These are phyloP conservation scores for Leccinellum rugosiceps DNA, from an alignment of 768 basidiomycete genomes.

Conservation along the genomic window DNA sequence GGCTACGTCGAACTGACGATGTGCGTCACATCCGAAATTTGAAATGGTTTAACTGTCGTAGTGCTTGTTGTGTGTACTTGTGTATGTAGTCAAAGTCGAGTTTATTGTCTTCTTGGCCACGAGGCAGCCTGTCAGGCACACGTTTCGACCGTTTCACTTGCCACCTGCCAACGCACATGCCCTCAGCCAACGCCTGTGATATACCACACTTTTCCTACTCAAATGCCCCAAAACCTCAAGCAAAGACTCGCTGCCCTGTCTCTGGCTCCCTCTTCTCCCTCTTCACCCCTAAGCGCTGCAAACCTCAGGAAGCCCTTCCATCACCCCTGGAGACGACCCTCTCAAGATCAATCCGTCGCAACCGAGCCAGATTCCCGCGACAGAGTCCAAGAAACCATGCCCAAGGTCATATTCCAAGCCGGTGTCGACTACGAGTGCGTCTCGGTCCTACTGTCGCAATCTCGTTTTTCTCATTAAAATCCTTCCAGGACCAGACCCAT, in stretches of 20 bases:
- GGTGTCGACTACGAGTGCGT: constrained; percentile 88
- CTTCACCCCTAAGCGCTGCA: constrained; percentile 29
- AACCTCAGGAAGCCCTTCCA: constrained; percentile 41
- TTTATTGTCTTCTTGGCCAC: background rate
- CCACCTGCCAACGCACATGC: constrained; percentile 10
- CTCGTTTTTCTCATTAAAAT: constrained; percentile 16
- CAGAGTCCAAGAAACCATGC: constrained; percentile 61
- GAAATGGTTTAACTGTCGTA: background rate
- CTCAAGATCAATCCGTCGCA: constrained; percentile 22
- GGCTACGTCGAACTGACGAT: background rate
- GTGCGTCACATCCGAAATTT: background rate
- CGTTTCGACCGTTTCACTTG: background rate
- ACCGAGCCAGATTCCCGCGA: constrained; percentile 34
- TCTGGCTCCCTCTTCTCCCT: constrained; percentile 48
- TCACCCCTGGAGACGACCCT: constrained; percentile 50
- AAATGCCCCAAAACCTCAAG: constrained; percentile 49
- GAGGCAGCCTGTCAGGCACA: background rate
- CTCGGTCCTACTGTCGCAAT: background rate
- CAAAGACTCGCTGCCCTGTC: constrained; percentile 66
- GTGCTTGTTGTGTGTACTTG: too few species aligned
- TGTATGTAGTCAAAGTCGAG: too few species aligned
- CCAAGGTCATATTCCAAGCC: constrained; percentile 79
- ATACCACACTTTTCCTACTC: background rate
- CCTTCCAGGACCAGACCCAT: constrained; percentile 76
- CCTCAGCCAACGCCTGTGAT: background rate